Percentiles rank a stretch among this genome's conserved stretches.
Conservation (phyloP, 1,284 basidiomycete genomes). For the Trichosporon faecale region DNA sequence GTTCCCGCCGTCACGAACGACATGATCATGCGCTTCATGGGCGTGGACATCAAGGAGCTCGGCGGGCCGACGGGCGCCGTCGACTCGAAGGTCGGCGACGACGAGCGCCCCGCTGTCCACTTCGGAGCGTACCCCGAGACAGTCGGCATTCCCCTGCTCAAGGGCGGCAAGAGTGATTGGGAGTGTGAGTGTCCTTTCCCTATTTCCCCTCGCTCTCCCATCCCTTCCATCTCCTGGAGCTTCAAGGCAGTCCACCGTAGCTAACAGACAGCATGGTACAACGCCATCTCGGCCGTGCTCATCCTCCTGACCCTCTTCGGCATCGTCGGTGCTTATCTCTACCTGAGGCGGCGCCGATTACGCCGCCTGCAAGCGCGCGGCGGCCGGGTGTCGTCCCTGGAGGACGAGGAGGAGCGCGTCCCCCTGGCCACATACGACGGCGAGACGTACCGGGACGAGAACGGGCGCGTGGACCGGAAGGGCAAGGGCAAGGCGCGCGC, state of each 20-base stretch:
- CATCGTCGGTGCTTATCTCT: conserved; percentile 59
- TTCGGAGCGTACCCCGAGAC: conserved; percentile 31
- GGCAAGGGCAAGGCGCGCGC: conserved; percentile 29
- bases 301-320: conserved; percentile 71
- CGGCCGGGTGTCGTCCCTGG: conserved; percentile 14
- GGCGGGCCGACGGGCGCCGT: conserved; percentile 66
- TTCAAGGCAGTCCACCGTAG: not conserved
- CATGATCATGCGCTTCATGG: conserved; percentile 97
- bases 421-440: conserved; percentile 56
- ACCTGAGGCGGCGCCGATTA: conserved; percentile 39
- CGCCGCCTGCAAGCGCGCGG: conserved; percentile 19
- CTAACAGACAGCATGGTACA: conserved; percentile 72
- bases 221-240: too few species aligned
- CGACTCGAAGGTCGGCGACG: conserved; percentile 40
- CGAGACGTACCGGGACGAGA: conserved; percentile 38
- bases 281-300: conserved; percentile 80
- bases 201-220: conserved; percentile 8
- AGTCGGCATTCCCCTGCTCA: conserved; percentile 58
- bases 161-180: conserved; percentile 72
- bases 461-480: conserved; percentile 24
- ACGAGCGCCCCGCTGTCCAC: conserved; percentile 40
- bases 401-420: conserved; percentile 57
- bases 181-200: conserved; percentile 57
- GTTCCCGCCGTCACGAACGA: conserved; percentile 85
- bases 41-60: conserved; percentile 75